These are phyloP conservation scores for Daedalea quercina DNA, from an alignment of 768 basidiomycete species.

Conservation along the genomic window DNA sequence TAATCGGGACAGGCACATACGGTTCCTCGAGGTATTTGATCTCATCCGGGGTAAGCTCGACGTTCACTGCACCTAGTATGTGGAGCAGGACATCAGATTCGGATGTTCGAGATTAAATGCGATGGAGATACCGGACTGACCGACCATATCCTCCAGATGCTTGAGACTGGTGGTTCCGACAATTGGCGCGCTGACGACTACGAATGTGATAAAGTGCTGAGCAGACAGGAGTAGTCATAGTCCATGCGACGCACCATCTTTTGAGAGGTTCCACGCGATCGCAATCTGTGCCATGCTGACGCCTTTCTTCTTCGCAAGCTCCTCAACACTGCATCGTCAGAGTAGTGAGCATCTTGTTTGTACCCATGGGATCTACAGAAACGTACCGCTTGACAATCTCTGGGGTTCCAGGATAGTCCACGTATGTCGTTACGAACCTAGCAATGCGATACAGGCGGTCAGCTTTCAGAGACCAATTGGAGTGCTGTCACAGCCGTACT, in stretches of 20 bases:
- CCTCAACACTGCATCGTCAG: slow-evolving; percentile 30
- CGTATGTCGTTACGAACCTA: slow-evolving; percentile 8
- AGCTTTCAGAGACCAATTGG: neutral
- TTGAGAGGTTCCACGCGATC: slow-evolving; percentile 30
- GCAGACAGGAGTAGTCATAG: neutral
- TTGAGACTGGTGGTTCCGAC: slow-evolving; percentile 32
- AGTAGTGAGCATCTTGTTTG: no score
- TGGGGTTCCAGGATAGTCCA: slow-evolving; percentile 3
- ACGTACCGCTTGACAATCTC: slow-evolving; percentile 14
- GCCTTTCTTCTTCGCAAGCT: slow-evolving; percentile 33
- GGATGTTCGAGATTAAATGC: neutral
- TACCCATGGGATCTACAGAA: neutral
- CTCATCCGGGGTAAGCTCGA: slow-evolving; percentile 51
- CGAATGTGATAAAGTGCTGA: neutral
- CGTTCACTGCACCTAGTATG: slow-evolving; percentile 22
- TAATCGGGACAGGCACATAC: slow-evolving; percentile 36
- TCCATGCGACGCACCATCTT: slow-evolving; percentile 16
- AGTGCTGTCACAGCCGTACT: slow-evolving; percentile 9
- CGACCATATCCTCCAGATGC: slow-evolving; percentile 33
- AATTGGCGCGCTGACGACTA: slow-evolving; percentile 32
- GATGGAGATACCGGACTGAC: slow-evolving; percentile 5
- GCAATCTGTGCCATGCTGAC: slow-evolving; percentile 38
- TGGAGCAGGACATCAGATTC: neutral
- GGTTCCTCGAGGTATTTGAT: slow-evolving; percentile 47
- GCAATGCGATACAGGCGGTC: neutral